Evolutionary conservation across 768 basidiomycete genomes (phyloP), one percentile per base, ranked within the genome.

Genomic region (Clathrus columnatus): DNA sequence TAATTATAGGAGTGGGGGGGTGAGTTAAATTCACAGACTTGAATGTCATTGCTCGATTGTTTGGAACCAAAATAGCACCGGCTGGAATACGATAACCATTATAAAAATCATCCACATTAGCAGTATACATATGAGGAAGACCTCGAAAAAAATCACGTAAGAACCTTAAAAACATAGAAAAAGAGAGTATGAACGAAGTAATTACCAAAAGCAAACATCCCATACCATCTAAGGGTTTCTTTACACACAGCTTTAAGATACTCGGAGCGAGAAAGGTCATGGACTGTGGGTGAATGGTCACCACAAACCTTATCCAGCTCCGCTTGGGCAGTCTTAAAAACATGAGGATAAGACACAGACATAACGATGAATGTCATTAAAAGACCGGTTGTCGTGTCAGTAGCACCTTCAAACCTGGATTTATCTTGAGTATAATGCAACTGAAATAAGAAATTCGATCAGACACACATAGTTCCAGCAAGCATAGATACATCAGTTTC

Each of bases 401-500:
- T 50, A 18, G 26, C 27, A 5, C 26, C 48, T 50, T 50, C 48
- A 26, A 50, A 50, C 20, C 48, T 50, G 11, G 36, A 27, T 4
- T 27, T 14, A 16, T 18, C 7, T 47, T 27, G 11, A 36, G 36
- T 14, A 36, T 4, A 36, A 36, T 36, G 14, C 4, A 36, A 36
- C 11, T 11, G 36, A 32, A 32, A 7, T 32, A 32, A 32, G 14
- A 32, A 32, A 32, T n/a, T n/a, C n/a, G 45, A 16, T 20, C 21
- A 11, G 24, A 49, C 48, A n/a, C 10, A 50, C 48, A 50, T 50
- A 7, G 48, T 50, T 17, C 48, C 48, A 28, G 48, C 67, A 2
- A 73, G 65, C 61, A 77, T 77, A 11, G 74, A 75, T 7, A 78
- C 60, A 43, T 77, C 73, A 11, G 76, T 51, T 29, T 74, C 74